Evolutionary conservation across 2,329 filamentous ascomycete genomes (phyloP).

Genomic region (Rugonectria rugulosa): DNA sequence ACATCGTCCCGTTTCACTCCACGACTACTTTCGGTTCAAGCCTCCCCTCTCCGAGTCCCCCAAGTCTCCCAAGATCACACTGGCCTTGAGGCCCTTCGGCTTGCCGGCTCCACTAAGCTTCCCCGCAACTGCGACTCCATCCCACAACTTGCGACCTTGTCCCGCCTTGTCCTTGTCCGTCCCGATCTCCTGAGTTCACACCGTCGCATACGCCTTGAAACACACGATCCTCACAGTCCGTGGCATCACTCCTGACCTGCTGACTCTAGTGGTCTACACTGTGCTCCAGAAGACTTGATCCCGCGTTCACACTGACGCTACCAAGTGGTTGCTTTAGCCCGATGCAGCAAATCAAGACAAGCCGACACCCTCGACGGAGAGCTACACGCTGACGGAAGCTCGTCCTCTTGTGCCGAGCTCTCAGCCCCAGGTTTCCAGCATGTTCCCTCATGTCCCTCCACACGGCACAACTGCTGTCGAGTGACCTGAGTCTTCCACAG

Average conservation of each 20-base stretch:
- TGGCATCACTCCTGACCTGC: conserved; percentile 6
- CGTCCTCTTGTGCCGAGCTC: conserved; percentile 15
- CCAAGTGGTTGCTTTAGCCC: conserved; percentile 31
- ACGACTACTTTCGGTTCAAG: conserved; percentile 27
- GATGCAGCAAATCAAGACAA: conserved; percentile 26
- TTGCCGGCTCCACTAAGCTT: conserved; percentile 33
- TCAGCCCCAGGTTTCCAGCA: conserved; percentile 10
- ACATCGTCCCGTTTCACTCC: conserved; percentile 11
- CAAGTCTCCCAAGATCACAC: conserved; percentile 31
- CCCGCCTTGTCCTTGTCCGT: conserved; percentile 27
- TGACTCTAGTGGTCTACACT: conserved; percentile 15
- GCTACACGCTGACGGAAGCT: conserved; percentile 19
- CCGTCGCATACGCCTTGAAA: conserved; percentile 30
- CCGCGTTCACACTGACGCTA: conserved; percentile 30
- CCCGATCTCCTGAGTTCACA: conserved; percentile 41
- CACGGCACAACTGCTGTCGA: conserved; percentile 31
- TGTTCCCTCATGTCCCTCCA: conserved; percentile 28
- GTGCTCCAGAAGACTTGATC: conserved; percentile 21
- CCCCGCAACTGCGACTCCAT: conserved; percentile 35
- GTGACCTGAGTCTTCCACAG: conserved; percentile 30
- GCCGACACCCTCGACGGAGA: conserved; percentile 14
- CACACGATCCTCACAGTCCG: conserved; percentile 33
- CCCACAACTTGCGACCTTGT: not conserved
- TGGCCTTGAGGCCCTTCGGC: conserved; percentile 24
- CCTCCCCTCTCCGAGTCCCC: not conserved